Conservation (phyloP, 2,329 filamentous ascomycete genomes). For the Paracorniculantispora psalliotae region DNA sequence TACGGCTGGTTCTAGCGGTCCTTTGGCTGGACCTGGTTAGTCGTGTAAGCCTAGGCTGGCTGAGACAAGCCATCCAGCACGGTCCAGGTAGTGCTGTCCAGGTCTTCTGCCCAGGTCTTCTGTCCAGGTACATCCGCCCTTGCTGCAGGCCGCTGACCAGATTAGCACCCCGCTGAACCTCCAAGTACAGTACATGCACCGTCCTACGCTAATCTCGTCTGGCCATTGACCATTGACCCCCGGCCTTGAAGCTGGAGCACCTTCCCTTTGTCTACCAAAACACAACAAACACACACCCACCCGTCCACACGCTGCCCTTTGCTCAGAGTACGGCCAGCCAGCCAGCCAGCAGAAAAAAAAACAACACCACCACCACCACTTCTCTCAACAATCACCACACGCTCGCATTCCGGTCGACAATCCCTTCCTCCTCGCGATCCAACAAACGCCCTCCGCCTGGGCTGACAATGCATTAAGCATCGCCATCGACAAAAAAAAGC, state of each 20-base stretch:
- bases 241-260: background rate
- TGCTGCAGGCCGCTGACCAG: too few relatives aligned
- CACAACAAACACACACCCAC: background rate
- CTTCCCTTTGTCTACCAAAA: background rate
- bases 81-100: too few relatives aligned
- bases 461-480: slow-evolving; percentile 8
- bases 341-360: background rate
- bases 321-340: background rate
- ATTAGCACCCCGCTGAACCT: too few relatives aligned
- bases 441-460: background rate
- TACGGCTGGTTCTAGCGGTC: background rate
- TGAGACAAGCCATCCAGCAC: too few relatives aligned
- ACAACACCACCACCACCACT: background rate
- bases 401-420: slow-evolving; percentile 2
- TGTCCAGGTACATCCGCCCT: too few relatives aligned
- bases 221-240: background rate
- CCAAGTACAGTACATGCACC: too few relatives aligned
- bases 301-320: background rate
- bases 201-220: too few relatives aligned
- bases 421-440: background rate
- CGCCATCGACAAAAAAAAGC: background rate
- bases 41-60: too few relatives aligned
- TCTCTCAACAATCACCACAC: background rate
- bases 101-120: too few relatives aligned
- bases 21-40: too few relatives aligned